Conservation (phyloP, 768 basidiomycete species). For the Rhodosporidiobolus sp. region DNA sequence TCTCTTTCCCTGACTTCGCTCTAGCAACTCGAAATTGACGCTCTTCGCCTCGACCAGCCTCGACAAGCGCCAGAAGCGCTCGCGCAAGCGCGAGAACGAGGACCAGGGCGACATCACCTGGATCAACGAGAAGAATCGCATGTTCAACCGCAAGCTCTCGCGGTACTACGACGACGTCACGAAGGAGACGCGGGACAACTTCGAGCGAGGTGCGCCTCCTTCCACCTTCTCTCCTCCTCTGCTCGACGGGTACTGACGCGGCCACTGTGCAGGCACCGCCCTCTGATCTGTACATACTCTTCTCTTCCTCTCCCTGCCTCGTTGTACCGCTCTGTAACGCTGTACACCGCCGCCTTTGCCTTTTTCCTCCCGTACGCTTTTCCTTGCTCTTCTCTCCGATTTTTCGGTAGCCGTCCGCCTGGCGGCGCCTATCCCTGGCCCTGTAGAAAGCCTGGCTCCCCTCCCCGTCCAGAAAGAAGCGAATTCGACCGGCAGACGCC, state of each 20-base stretch:
- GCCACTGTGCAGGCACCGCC: neutral
- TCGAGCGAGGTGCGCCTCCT: constrained; percentile 88
- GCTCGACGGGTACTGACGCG: no score
- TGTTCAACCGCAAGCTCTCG: constrained; percentile 82
- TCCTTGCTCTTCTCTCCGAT: no score
- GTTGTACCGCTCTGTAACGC: neutral
- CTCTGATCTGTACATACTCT: neutral
- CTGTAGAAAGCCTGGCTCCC: no score
- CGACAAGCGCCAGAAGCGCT: constrained; percentile 85
- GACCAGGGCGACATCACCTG: constrained; percentile 96
- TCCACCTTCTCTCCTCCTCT: no score
- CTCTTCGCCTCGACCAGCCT: constrained; percentile 55
- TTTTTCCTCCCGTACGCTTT: no score
- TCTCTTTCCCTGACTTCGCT: neutral
- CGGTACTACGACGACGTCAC: constrained; percentile 99
- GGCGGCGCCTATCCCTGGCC: no score
- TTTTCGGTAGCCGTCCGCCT: no score
- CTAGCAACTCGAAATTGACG: neutral
- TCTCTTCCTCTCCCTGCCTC: neutral
- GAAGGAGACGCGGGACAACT: constrained; percentile 89
- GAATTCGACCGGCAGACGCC: no score
- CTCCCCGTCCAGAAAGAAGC: no score
- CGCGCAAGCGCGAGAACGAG: constrained; percentile 82
- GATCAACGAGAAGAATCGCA: constrained; percentile 53
- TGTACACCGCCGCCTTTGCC: neutral